Conservation (phyloP, 768 basidiomycete genomes). For the Tricholoma flavovirens region DNA sequence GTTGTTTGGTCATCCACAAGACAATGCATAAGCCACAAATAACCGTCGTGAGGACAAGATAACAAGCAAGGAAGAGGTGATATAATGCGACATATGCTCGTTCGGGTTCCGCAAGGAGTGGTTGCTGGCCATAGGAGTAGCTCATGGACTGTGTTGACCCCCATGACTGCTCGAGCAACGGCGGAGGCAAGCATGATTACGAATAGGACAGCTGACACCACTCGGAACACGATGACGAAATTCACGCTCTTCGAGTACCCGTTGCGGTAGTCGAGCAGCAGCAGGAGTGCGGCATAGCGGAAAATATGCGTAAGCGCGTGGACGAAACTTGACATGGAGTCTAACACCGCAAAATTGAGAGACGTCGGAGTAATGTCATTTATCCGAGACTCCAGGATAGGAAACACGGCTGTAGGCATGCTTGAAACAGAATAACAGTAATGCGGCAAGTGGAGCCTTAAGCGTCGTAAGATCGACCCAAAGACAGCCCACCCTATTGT, state of each 20-base stretch:
- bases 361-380: neutral
- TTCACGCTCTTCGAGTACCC: neutral
- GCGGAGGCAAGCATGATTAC: neutral
- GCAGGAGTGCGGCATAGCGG: neutral
- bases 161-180: neutral
- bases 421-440: too few species aligned
- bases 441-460: too few species aligned
- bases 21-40: too few species aligned
- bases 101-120: neutral
- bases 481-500: too few species aligned
- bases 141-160: neutral
- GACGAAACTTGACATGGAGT: neutral
- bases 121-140: neutral
- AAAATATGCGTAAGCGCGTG: neutral
- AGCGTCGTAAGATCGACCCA: too few species aligned
- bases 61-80: neutral
- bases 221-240: neutral
- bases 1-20: too few species aligned
- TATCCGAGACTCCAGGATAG: too few species aligned
- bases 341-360: neutral
- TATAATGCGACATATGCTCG: neutral
- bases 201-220: neutral
- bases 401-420: too few species aligned
- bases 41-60: too few species aligned
- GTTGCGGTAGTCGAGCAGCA: neutral